Conservation (phyloP, 2,329 filamentous ascomycete genomes). For the Ascochyta rabiei region DNA sequence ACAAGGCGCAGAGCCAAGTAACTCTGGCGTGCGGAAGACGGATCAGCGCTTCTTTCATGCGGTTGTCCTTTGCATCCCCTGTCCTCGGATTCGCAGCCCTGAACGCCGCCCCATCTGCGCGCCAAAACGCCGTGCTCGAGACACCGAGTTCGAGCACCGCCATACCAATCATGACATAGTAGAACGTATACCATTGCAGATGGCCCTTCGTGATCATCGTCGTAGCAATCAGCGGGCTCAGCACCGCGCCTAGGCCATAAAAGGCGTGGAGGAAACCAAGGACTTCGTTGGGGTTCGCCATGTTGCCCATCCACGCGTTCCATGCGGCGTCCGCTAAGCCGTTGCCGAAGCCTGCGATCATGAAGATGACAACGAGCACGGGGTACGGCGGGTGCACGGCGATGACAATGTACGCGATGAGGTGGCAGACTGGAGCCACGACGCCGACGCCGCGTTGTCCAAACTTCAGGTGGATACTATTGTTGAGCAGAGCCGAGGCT, state of each 20-base stretch:
- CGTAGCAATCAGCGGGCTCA: slow-evolving; percentile 73
- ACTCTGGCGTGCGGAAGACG: slow-evolving; percentile 57
- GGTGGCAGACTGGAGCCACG: slow-evolving; percentile 66
- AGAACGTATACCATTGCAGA: slow-evolving; percentile 74
- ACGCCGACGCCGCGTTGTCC: slow-evolving; percentile 76
- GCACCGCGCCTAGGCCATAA: slow-evolving; percentile 74
- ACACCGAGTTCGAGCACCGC: slow-evolving; percentile 62
- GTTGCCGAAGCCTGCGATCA: slow-evolving; percentile 73
- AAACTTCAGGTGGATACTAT: slow-evolving; percentile 65
- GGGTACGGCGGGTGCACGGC: slow-evolving; percentile 73
- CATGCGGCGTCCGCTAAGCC: slow-evolving; percentile 68
- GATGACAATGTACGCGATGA: slow-evolving; percentile 69
- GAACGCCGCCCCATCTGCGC: slow-evolving; percentile 63
- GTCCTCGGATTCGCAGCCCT: slow-evolving; percentile 57
- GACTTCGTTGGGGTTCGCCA: slow-evolving; percentile 75
- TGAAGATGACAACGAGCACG: slow-evolving; percentile 67
- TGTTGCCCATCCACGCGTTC: slow-evolving; percentile 68
- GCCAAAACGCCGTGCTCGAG: slow-evolving; percentile 66
- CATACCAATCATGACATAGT: slow-evolving; percentile 73
- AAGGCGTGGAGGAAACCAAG: slow-evolving; percentile 74
- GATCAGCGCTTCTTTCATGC: slow-evolving; percentile 59
- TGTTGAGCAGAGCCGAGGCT: slow-evolving; percentile 67
- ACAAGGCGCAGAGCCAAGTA: slow-evolving; percentile 75
- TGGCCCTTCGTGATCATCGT: slow-evolving; percentile 69
- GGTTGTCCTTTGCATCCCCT: slow-evolving; percentile 53